Percentiles rank a stretch among this genome's conserved stretches.
Evolutionary conservation across 352 stramenopile species (phyloP).

Genomic region (Albugo laibachii): DNA sequence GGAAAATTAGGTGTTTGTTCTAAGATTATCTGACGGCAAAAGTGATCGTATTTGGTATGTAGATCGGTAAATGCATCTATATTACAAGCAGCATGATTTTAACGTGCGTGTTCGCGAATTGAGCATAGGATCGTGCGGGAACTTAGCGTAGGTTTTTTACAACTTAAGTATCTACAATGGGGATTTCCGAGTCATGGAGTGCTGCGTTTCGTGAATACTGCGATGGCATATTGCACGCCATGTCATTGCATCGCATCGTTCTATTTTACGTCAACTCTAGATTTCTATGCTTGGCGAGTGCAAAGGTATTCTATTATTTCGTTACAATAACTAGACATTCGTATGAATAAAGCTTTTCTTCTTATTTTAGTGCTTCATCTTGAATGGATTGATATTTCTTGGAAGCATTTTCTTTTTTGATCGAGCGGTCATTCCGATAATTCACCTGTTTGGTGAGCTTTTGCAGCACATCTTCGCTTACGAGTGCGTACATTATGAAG

Average conservation of each 20-base stretch:
- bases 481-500: slow-evolving; percentile 12
- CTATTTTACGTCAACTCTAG: slow-evolving; percentile 72
- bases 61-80: no score
- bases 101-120: no score
- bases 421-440: slow-evolving; percentile 60
- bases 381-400: slow-evolving; percentile 80
- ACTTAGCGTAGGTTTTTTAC: no score
- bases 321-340: not conserved
- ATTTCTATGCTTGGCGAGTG: slow-evolving; percentile 67
- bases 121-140: no score
- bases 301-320: slow-evolving; percentile 21
- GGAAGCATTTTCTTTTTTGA: slow-evolving; percentile 83
- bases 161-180: no score
- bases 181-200: slow-evolving; percentile 19
- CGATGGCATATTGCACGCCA: slow-evolving; percentile 63
- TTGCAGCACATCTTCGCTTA: slow-evolving; percentile 48
- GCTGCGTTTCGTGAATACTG: slow-evolving; percentile 67
- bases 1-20: no score
- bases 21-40: no score
- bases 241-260: slow-evolving; percentile 71
- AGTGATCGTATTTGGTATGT: no score
- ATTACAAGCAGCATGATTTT: no score
- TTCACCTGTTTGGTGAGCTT: slow-evolving; percentile 72
- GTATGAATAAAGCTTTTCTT: not conserved
- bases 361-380: slow-evolving; percentile 40